These are phyloP conservation scores for Plasmodium adleri DNA, from an alignment of 169 alveolate species.

Conservation along the genomic window DNA sequence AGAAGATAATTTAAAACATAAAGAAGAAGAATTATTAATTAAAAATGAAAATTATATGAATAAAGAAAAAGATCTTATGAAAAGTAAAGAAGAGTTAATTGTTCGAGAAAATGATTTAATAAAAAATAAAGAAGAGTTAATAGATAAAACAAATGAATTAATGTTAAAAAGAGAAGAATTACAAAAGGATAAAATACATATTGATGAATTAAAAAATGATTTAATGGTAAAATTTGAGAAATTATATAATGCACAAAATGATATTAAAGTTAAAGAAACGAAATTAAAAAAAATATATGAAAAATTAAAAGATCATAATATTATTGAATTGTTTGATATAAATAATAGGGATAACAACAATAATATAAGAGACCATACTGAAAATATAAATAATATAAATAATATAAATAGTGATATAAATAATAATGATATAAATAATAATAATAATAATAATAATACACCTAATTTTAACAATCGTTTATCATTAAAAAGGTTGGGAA, in stretches of 20 bases:
- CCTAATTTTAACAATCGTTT: constrained; percentile 4
- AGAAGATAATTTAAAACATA: constrained; percentile 18
- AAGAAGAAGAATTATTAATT: constrained; percentile 12
- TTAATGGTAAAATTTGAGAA: constrained; percentile 50
- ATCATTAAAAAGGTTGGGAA: constrained; percentile 15
- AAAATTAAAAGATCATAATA: constrained; percentile 57
- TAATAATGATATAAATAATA: not conserved
- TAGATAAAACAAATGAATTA: constrained; percentile 28
- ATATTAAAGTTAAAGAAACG: constrained; percentile 65
- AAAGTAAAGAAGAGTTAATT: constrained; percentile 30
- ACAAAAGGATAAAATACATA: constrained; percentile 27
- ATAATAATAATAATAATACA: not conserved
- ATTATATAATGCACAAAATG: constrained; percentile 54
- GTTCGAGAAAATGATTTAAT: constrained; percentile 23
- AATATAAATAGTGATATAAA: too few species aligned
- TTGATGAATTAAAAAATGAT: constrained; percentile 68
- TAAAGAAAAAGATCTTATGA: constrained; percentile 33
- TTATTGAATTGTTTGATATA: constrained; percentile 38
- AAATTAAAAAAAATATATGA: constrained; percentile 58
- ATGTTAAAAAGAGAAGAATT: constrained; percentile 27
- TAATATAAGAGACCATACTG: too few species aligned
- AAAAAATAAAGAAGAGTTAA: constrained; percentile 24
- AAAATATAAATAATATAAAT: too few species aligned
- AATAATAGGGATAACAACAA: constrained; percentile 28
- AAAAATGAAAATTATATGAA: constrained; percentile 10